phyloP scores from a whole-genome alignment of 148 eudicot species.

The Rhododendron kiyosumense region DNA sequence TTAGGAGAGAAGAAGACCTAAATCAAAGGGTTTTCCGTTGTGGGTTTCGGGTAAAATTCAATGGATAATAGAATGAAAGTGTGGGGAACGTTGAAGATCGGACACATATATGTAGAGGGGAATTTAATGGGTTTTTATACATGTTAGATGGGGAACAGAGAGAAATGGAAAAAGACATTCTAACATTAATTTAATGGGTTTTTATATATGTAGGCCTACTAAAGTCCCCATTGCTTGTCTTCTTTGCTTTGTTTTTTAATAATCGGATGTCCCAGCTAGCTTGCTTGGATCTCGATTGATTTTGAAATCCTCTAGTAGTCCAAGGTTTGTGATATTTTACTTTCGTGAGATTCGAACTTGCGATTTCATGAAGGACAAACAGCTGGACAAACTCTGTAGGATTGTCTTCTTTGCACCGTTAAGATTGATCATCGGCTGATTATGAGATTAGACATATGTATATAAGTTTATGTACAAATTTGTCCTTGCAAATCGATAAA shows the following conservation, averaged over 20 bases:
- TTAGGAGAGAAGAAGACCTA: not conserved
- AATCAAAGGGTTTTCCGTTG: not conserved
- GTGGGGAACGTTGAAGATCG: not conserved
- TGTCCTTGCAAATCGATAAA: too few relatives aligned
- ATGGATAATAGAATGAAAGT: not conserved
- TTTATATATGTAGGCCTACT: too few relatives aligned
- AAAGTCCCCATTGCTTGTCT: too few relatives aligned
- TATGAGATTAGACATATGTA: too few relatives aligned
- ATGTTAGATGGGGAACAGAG: not conserved
- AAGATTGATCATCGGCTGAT: too few relatives aligned
- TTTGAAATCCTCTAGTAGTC: not conserved
- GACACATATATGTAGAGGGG: not conserved
- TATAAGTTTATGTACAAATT: too few relatives aligned
- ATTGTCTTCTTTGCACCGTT: not conserved
- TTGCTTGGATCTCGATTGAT: rapidly evolving
- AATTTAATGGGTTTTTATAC: not conserved
- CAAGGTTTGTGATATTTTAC: too few relatives aligned
- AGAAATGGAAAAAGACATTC: not conserved
- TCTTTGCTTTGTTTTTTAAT: not conserved
- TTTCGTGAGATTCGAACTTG: too few relatives aligned
- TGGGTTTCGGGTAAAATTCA: not conserved
- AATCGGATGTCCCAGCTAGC: too few relatives aligned
- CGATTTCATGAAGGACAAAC: too few relatives aligned
- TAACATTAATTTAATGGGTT: not conserved
- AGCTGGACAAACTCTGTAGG: not conserved